phyloP scores from a whole-genome alignment of 2,329 filamentous ascomycete species.

The Daldinia sp. region DNA sequence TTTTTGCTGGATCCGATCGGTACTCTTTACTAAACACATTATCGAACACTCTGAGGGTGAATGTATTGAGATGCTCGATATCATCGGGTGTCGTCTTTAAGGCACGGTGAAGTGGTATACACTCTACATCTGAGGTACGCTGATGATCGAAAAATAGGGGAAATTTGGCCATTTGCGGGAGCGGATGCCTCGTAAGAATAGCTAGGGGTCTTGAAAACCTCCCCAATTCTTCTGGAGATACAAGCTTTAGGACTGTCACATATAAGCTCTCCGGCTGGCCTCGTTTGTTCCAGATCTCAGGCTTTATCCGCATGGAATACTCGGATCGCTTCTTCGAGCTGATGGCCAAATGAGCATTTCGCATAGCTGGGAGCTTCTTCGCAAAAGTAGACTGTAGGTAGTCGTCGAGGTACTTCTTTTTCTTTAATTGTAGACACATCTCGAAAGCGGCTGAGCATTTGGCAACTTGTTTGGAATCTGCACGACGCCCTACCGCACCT shows the following conservation, averaged over 20 bases:
- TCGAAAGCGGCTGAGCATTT: constrained; percentile 92
- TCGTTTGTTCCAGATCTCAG: constrained; percentile 73
- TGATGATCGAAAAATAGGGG: constrained; percentile 78
- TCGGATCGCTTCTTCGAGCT: constrained; percentile 78
- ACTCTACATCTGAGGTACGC: constrained; percentile 68
- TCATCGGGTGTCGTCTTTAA: constrained; percentile 59
- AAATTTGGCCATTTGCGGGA: constrained; percentile 76
- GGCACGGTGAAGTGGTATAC: constrained; percentile 57
- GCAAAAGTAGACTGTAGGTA: constrained; percentile 79
- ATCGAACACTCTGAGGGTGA: constrained; percentile 80
- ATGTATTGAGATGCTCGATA: constrained; percentile 71
- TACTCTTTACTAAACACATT: constrained; percentile 94
- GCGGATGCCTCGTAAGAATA: constrained; percentile 73
- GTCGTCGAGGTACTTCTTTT: constrained; percentile 76
- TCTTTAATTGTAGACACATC: constrained; percentile 77
- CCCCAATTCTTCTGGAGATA: constrained; percentile 66
- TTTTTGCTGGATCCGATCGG: constrained; percentile 68
- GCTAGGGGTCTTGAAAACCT: constrained; percentile 73
- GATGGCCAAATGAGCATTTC: constrained; percentile 89
- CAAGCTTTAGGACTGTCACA: constrained; percentile 71
- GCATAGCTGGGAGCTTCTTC: constrained; percentile 80
- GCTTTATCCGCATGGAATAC: constrained; percentile 85
- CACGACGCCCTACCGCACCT: constrained; percentile 71
- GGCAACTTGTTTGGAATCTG: constrained; percentile 78
- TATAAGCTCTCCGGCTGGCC: constrained; percentile 68